phyloP scores from a whole-genome alignment of 2,329 filamentous ascomycete genomes.

The Aotearoamyces nothofagi region DNA sequence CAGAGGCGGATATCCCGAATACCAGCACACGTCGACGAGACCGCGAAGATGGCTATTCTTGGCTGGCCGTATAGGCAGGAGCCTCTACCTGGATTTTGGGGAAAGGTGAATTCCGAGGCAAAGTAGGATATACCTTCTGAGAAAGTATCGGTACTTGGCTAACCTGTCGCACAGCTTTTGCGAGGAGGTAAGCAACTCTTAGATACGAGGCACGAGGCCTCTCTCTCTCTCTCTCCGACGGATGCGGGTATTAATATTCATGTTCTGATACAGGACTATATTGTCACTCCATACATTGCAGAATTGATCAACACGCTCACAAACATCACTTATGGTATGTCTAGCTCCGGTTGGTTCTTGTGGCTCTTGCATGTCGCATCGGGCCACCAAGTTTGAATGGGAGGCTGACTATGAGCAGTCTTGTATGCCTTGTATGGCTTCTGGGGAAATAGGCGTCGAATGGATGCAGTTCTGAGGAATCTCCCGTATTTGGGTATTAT shows the following conservation, averaged over 20 bases:
- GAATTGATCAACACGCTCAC: conserved; percentile 34
- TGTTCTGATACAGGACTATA: conserved; percentile 33
- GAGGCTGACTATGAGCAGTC: conserved; percentile 4
- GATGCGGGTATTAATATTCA: too few relatives aligned
- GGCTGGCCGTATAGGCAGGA: not conserved
- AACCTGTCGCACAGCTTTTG: conserved; percentile 1
- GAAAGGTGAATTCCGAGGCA: not conserved
- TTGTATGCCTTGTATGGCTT: conserved; percentile 18
- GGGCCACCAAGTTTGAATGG: not conserved
- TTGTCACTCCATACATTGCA: conserved; percentile 29
- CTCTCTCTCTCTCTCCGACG: too few relatives aligned
- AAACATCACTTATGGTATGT: conserved; percentile 28
- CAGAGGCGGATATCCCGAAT: too few relatives aligned
- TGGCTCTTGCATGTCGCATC: not conserved
- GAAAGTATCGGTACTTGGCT: not conserved
- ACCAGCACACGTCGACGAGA: too few relatives aligned
- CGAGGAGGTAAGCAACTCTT: conserved; percentile 1
- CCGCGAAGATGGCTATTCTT: too few relatives aligned
- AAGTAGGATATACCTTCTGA: not conserved
- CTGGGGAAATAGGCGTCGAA: conserved; percentile 12
- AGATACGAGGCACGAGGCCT: too few relatives aligned
- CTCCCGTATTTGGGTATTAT: conserved; percentile 27
- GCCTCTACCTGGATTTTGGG: conserved; percentile 1
- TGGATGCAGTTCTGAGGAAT: conserved; percentile 17
- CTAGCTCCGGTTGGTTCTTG: not conserved